phyloP scores from a whole-genome alignment of 805 yeast genomes.

The Saccharomyces kudriavzevii region DNA sequence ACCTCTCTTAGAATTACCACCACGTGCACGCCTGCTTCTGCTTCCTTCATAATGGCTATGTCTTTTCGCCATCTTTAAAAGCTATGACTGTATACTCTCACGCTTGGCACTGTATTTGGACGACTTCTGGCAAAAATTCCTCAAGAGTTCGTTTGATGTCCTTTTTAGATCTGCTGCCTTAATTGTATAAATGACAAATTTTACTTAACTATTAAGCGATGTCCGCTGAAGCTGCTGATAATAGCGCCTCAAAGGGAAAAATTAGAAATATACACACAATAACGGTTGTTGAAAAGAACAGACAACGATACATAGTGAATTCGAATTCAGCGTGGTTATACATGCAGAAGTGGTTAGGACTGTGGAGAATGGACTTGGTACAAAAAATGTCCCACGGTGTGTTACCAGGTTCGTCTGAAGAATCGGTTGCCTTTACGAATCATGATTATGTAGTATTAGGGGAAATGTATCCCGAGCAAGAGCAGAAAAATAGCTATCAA shows the following conservation, averaged over 20 bases:
- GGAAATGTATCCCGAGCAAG: slow-evolving; percentile 6
- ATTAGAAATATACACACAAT: background rate
- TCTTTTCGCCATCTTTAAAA: slow-evolving; percentile 25
- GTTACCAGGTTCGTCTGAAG: background rate
- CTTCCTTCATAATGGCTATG: slow-evolving; percentile 30
- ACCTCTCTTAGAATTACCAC: slow-evolving; percentile 1
- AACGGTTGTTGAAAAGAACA: background rate
- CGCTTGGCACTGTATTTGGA: background rate
- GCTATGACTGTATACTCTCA: background rate
- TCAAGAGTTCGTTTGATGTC: background rate
- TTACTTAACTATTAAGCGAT: background rate
- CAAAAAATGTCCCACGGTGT: slow-evolving; percentile 11
- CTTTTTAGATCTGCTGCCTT: background rate
- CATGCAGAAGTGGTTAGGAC: background rate
- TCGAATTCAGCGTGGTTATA: background rate
- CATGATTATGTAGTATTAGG: slow-evolving; percentile 13
- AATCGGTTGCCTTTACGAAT: background rate
- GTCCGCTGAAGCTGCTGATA: background rate
- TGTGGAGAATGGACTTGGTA: slow-evolving; percentile 11
- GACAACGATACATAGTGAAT: background rate
- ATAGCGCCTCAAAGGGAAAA: background rate
- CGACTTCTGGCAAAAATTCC: background rate
- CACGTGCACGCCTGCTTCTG: slow-evolving; percentile 21
- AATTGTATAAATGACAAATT: background rate
- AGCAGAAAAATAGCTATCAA: background rate